A percentile compares a stretch with the other conserved stretches of the same genome.
phyloP scores from a whole-genome alignment of 441 rosid genomes.

The Erodium trifolium region DNA sequence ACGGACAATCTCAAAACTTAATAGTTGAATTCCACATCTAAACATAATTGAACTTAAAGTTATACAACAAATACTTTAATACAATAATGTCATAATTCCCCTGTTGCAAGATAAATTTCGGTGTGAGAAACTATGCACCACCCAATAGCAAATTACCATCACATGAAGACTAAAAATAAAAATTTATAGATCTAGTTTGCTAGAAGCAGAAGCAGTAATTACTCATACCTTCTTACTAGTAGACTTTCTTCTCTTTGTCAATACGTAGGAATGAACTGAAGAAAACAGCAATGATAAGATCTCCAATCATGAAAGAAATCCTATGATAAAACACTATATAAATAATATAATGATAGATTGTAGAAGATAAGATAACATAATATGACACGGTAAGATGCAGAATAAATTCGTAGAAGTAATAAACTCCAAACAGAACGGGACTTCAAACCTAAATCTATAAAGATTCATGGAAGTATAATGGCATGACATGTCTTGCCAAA shows the following conservation, averaged over 20 bases:
- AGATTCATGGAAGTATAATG: neutral
- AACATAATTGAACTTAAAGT: neutral
- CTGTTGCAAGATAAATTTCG: neutral
- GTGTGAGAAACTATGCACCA: neutral
- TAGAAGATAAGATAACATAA: neutral
- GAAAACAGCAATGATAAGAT: slow-evolving; percentile 5
- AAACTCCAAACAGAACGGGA: neutral
- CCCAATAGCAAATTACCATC: neutral
- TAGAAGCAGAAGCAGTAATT: slow-evolving; percentile 3
- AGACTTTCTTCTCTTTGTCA: slow-evolving; percentile 4
- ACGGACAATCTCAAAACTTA: neutral
- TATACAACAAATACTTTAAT: neutral
- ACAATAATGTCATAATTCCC: neutral
- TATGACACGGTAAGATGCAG: neutral
- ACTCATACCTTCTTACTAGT: neutral
- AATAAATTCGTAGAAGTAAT: neutral
- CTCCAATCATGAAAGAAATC: neutral
- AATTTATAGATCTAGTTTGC: neutral
- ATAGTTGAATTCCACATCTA: slow-evolving; percentile 1
- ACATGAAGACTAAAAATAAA: neutral
- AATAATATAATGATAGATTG: neutral
- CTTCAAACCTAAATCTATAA: neutral
- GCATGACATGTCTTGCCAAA: neutral
- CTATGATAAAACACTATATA: neutral
- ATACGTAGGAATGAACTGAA: slow-evolving; percentile 7